Evolutionary conservation across 345 rosid species (phyloP).

Genomic region (Conringia planisiliqua): DNA sequence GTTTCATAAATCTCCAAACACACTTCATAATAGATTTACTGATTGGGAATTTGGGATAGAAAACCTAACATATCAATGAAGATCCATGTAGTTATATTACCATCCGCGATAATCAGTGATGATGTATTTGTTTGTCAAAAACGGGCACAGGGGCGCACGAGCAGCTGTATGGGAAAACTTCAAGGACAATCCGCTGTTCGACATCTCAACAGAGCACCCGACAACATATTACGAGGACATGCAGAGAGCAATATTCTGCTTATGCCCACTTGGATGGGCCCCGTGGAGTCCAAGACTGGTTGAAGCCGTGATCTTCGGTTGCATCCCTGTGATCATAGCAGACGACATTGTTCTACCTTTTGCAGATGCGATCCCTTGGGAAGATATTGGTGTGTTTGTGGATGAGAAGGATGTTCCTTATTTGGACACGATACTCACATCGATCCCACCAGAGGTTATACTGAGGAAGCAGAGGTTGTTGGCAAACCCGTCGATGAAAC

Average conservation of each 20-base stretch:
- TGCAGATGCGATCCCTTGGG: conserved; percentile 99
- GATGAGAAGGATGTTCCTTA: conserved; percentile 94
- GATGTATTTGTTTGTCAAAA: conserved; percentile 8
- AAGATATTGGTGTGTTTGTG: conserved; percentile 89
- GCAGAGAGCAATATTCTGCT: conserved; percentile 94
- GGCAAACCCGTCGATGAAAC: conserved; percentile 98
- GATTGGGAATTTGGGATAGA: background rate
- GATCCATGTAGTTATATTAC: background rate
- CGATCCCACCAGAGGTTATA: conserved; percentile 83
- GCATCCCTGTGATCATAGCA: conserved; percentile 98
- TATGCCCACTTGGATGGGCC: conserved; percentile 99
- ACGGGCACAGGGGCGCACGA: conserved; percentile 73
- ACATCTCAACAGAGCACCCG: conserved; percentile 98
- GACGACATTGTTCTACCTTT: conserved; percentile 96
- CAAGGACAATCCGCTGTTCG: conserved; percentile 91
- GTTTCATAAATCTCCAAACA: background rate
- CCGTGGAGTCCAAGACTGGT: conserved; percentile 99
- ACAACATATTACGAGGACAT: conserved; percentile 94
- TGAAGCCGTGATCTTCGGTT: conserved; percentile 98
- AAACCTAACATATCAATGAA: background rate
- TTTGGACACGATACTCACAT: conserved; percentile 83
- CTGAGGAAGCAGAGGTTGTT: conserved; percentile 90
- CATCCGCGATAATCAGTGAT: background rate
- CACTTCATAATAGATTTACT: background rate
- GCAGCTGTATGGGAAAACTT: conserved; percentile 99